Conservation (phyloP, 2,329 filamentous ascomycete genomes). For the Aspergillus bombycis region DNA sequence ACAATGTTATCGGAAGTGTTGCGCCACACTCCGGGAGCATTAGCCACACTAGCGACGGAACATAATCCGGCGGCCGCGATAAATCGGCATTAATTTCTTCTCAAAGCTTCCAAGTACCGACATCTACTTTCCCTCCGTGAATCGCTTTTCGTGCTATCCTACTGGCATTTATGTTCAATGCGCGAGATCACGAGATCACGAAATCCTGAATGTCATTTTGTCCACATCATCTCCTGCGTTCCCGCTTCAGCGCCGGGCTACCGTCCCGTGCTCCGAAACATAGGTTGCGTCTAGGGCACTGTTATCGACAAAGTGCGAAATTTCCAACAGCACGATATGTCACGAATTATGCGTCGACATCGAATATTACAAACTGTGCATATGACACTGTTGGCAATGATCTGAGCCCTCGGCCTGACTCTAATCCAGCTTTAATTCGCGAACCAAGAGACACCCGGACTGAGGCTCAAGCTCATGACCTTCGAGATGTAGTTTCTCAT, state of each 20-base stretch:
- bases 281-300: constrained; percentile 23
- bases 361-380: constrained; percentile 7
- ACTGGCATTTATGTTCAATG: constrained; percentile 21
- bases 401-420: background rate
- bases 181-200: constrained; percentile 21
- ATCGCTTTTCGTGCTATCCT: constrained; percentile 1
- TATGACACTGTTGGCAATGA: background rate
- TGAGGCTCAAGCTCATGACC: background rate
- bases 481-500: background rate
- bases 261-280: constrained; percentile 24
- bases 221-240: constrained; percentile 33
- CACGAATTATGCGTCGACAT: constrained; percentile 16
- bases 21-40: constrained; percentile 32
- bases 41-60: constrained; percentile 30
- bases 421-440: background rate
- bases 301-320: constrained; percentile 24
- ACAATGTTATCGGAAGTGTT: constrained; percentile 24
- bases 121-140: background rate
- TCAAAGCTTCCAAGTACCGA: constrained; percentile 9
- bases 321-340: constrained; percentile 12
- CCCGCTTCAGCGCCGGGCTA: constrained; percentile 32
- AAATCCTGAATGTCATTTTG: constrained; percentile 42
- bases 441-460: background rate
- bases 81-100: background rate
- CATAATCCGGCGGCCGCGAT: constrained; percentile 28